Base-by-base conservation (phyloP, 2,329 filamentous ascomycete genomes). In the Stachybotrys chlorohalonatus region DNA sequence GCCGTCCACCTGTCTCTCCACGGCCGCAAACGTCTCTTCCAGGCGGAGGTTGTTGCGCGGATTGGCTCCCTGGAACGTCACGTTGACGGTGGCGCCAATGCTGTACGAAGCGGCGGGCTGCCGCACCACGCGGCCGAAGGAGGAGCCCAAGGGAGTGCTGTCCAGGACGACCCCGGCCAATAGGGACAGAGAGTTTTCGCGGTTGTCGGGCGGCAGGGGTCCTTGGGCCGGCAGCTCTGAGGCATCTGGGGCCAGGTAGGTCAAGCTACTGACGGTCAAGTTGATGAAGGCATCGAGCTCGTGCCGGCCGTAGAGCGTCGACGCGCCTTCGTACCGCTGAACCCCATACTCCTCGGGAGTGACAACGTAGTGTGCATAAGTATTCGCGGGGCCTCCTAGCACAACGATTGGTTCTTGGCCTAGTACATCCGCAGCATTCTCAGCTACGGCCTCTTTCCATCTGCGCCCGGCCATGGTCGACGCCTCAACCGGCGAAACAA, bases 311-410 rank as follows among this genome's bases (percentile, higher is more conserved):
- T 89, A 94, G 2, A 97, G 82, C 0, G 93, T 97, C 7, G 88
- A 93, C 0, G 90, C 93, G n/a, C 92, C 93, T 73, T 97, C 93
- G 71, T 96, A 96, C 9, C 93, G 86, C 72, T 96, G 93, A 49
- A 94, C 76, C 11, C 74, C 73, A 68, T 94, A 95, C 69, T 95
- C 89, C 68, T 95, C 89, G 31, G 84, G 80, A 0, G 90, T 93
- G 1, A 85, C 71, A 56, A 90, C 83, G 69, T 93, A 93, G 70
- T 93, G 89, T 24, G 89, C 85, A 69, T 97, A 97, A 56, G 83
- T 91, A 68, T 97, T 97, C 52, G 90, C 90, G 0, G 93, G 92
- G 0, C 89, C 91, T 31, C 92, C 90, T 1, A 96, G 76, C 1
- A 96, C 87, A 4, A 95, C 90, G n/a, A 90, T 66, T 0, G 89